Evolutionary conservation across 441 rosid species (phyloP).

Genomic region (Euphorbia celastroides): DNA sequence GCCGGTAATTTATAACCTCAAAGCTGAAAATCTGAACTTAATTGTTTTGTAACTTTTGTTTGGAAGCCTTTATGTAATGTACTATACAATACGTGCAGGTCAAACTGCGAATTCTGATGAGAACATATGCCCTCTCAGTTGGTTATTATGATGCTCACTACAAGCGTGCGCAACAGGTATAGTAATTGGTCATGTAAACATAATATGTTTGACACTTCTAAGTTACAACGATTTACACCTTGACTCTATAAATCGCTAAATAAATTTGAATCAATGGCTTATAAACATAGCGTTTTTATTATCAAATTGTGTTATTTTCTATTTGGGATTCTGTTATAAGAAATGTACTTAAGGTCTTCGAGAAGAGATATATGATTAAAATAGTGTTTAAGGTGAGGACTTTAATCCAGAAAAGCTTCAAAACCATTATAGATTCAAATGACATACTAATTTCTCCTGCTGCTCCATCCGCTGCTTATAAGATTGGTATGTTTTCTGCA

Average conservation of each 20-base stretch:
- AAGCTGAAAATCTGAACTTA: too few relatives aligned
- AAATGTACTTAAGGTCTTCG: too few relatives aligned
- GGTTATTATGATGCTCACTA: conserved; percentile 96
- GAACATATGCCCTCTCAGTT: conserved; percentile 91
- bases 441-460: conserved; percentile 91
- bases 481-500: conserved; percentile 48
- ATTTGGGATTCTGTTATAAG: too few relatives aligned
- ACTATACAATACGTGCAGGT: conserved; percentile 40
- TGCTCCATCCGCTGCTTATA: conserved; percentile 88
- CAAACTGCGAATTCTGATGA: conserved; percentile 94
- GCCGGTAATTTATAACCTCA: too few relatives aligned
- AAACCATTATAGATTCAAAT: conserved; percentile 60
- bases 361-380: conserved; percentile 26
- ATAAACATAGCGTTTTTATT: neutral
- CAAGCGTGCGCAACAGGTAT: conserved; percentile 92
- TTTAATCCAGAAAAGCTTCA: conserved; percentile 60
- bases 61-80: conserved; percentile 1
- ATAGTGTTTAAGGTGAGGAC: conserved; percentile 68
- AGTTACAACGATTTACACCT: neutral
- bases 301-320: too few relatives aligned
- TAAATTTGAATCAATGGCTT: conserved; percentile 2
- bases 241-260: conserved; percentile 5
- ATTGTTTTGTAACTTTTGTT: neutral
- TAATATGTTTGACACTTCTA: neutral
- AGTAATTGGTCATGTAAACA: neutral